These are phyloP conservation scores for Saturnispora diversa DNA, from an alignment of 805 yeast species.

Conservation along the genomic window DNA sequence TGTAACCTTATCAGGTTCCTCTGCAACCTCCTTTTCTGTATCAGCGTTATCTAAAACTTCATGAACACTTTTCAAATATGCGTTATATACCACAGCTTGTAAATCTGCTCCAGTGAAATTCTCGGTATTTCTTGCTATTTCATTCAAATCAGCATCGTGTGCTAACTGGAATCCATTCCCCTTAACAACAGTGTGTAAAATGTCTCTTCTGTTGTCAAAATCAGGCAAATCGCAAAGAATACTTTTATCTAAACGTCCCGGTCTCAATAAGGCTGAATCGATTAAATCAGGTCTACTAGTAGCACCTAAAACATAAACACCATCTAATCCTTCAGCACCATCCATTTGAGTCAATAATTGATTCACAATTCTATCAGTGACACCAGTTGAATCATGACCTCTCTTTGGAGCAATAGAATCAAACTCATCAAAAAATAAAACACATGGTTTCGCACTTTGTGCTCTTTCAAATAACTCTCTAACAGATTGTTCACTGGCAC, in stretches of 20 bases:
- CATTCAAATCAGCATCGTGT: conserved; percentile 42
- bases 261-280: conserved; percentile 89
- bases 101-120: conserved; percentile 94
- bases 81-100: conserved; percentile 87
- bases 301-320: conserved; percentile 94
- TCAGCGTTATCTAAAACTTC: conserved; percentile 44
- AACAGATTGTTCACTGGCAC: conserved; percentile 93
- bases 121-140: conserved; percentile 49
- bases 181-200: conserved; percentile 50
- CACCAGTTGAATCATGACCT: conserved; percentile 97
- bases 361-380: conserved; percentile 94
- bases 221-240: conserved; percentile 85
- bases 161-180: conserved; percentile 49
- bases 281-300: conserved; percentile 93
- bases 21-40: conserved; percentile 21
- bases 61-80: conserved; percentile 81
- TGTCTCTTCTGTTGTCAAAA: conserved; percentile 62
- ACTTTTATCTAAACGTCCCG: conserved; percentile 92
- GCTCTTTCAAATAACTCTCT: conserved; percentile 92
- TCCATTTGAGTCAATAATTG: conserved; percentile 98
- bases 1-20: conserved; percentile 15
- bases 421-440: conserved; percentile 88
- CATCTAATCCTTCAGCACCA: conserved; percentile 97
- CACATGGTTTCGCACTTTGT: conserved; percentile 89
- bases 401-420: conserved; percentile 97